These are phyloP conservation scores for Zopfia rhizophila DNA, from an alignment of 2,329 filamentous ascomycete genomes.

Conservation along the genomic window DNA sequence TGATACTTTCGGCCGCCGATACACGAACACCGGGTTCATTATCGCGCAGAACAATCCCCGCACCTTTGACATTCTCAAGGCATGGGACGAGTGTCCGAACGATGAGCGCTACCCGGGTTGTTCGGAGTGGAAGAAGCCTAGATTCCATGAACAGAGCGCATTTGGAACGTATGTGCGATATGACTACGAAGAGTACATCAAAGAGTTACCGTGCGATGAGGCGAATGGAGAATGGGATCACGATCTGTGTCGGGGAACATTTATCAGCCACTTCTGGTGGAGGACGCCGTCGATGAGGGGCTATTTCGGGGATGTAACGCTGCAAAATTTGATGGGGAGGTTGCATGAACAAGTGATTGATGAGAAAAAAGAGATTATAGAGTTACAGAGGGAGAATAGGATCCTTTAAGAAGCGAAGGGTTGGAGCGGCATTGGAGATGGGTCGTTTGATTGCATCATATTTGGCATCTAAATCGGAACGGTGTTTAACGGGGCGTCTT, in stretches of 20 bases:
- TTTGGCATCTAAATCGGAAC: too few species aligned
- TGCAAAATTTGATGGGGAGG: slow-evolving; percentile 8
- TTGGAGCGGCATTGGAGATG: too few species aligned
- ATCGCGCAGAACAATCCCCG: slow-evolving; percentile 58
- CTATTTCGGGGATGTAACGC: background rate
- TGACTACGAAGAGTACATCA: slow-evolving; percentile 49
- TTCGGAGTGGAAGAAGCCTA: slow-evolving; percentile 50
- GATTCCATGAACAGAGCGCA: slow-evolving; percentile 53
- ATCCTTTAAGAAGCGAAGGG: too few species aligned
- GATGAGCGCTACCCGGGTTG: slow-evolving; percentile 48
- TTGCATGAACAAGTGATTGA: slow-evolving; percentile 2
- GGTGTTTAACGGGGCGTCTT: too few species aligned
- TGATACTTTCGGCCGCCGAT: slow-evolving; percentile 38
- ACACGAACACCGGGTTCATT: slow-evolving; percentile 60
- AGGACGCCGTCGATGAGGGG: background rate
- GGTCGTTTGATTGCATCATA: too few species aligned
- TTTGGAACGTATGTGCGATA: slow-evolving; percentile 53
- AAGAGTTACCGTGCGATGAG: slow-evolving; percentile 51
- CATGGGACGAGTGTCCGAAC: slow-evolving; percentile 58
- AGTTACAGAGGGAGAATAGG: too few species aligned
- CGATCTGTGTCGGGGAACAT: background rate
- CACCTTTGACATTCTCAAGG: slow-evolving; percentile 61
- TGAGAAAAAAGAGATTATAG: slow-evolving; percentile 6
- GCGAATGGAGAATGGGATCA: slow-evolving; percentile 42
- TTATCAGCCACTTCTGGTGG: slow-evolving; percentile 9